A percentile compares a stretch with the other conserved stretches of the same genome.
phyloP scores from a whole-genome alignment of 305 asterid species.

The Euphrasia arctica region DNA sequence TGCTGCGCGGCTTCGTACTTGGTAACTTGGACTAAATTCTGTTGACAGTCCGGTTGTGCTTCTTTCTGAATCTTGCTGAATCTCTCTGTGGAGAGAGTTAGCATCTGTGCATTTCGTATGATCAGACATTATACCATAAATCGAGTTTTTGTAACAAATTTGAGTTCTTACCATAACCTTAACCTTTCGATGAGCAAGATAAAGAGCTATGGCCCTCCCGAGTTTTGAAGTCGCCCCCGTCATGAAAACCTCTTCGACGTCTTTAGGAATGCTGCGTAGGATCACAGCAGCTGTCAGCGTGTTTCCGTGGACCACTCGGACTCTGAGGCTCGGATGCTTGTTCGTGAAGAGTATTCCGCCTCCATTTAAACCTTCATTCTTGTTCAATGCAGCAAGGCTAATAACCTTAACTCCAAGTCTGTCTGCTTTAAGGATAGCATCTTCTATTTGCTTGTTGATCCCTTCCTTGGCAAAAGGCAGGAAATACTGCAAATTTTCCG shows the following conservation, averaged over 20 bases:
- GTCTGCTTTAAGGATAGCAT: constrained; percentile 83
- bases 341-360: constrained; percentile 78
- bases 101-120: constrained; percentile 45
- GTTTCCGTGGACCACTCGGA: constrained; percentile 93
- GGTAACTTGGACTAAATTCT: constrained; percentile 69
- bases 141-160: background rate
- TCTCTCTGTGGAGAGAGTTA: constrained; percentile 73
- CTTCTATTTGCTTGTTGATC: constrained; percentile 81
- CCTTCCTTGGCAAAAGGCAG: constrained; percentile 82
- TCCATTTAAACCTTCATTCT: constrained; percentile 86
- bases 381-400: constrained; percentile 91
- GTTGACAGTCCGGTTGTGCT: constrained; percentile 54
- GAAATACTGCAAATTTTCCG: constrained; percentile 61
- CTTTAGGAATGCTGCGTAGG: constrained; percentile 59
- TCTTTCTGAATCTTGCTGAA: constrained; percentile 77
- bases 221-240: constrained; percentile 92
- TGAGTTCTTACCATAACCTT: constrained; percentile 57
- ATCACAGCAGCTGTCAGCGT: constrained; percentile 91
- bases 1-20: constrained; percentile 64
- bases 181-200: constrained; percentile 56
- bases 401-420: constrained; percentile 83
- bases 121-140: background rate
- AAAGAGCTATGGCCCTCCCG: constrained; percentile 78
- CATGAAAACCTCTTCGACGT: constrained; percentile 69
- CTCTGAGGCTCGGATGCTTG: constrained; percentile 78